Evolutionary conservation across 129 eudicot species (phyloP).

Genomic region (Escallonia rubra): DNA sequence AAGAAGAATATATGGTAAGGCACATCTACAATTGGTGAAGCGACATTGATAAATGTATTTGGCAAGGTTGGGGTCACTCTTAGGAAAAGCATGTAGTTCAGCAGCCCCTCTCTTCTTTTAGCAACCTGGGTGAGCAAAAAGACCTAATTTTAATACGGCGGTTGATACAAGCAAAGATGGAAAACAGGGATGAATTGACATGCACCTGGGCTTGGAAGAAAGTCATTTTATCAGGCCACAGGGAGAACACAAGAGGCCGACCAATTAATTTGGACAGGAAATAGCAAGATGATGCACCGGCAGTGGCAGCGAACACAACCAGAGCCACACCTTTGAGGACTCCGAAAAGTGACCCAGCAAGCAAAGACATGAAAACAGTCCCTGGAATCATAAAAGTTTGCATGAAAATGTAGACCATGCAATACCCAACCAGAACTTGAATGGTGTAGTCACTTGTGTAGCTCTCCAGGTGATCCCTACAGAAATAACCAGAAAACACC

Average conservation of each 20-base stretch:
- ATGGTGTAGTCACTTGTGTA: conserved; percentile 89
- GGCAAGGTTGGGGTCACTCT: conserved; percentile 84
- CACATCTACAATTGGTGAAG: conserved; percentile 77
- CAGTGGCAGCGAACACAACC: conserved; percentile 82
- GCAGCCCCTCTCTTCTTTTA: conserved; percentile 48
- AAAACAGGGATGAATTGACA: neutral
- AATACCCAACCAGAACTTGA: conserved; percentile 83
- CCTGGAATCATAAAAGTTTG: conserved; percentile 99
- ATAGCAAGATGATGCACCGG: conserved; percentile 94
- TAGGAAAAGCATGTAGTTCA: conserved; percentile 72
- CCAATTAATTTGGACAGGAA: conserved; percentile 83
- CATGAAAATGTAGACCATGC: conserved; percentile 86
- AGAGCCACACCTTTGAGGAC: conserved; percentile 76
- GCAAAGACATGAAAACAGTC: conserved; percentile 88
- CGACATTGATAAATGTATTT: conserved; percentile 76
- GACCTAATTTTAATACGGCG: neutral
- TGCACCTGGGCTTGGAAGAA: conserved; percentile 88
- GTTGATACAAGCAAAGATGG: neutral
- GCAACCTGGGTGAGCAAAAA: conserved; percentile 55
- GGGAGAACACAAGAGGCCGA: conserved; percentile 67
- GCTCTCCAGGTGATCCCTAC: conserved; percentile 78
- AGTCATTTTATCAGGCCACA: conserved; percentile 83
- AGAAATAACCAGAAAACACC: neutral
- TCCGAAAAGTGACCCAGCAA: conserved; percentile 88
- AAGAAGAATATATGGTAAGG: conserved; percentile 70